A percentile compares a stretch with the other conserved stretches of the same genome.
Evolutionary conservation across 2,329 filamentous ascomycete species (phyloP).

Genomic region (Daldinia sp.): DNA sequence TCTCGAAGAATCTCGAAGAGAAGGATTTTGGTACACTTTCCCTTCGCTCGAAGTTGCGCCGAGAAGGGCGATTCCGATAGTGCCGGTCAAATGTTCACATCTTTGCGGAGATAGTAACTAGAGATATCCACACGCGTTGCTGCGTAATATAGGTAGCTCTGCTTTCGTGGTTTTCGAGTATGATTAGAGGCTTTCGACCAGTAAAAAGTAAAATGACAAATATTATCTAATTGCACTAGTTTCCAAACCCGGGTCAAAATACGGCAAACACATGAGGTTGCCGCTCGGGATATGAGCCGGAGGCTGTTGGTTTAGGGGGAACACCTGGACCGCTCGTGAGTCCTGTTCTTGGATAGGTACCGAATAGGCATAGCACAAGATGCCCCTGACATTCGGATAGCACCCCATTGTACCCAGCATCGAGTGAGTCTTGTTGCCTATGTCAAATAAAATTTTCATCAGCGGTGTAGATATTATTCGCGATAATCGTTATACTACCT

Average conservation of each 20-base stretch:
- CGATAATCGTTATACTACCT: not conserved
- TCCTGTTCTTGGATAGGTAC: not conserved
- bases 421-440: not conserved
- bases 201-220: slow-evolving; percentile 27
- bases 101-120: not conserved
- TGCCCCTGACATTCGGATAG: not conserved
- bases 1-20: not conserved
- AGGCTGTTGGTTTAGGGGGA: not conserved
- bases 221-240: slow-evolving; percentile 26
- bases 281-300: slow-evolving; percentile 11
- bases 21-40: not conserved
- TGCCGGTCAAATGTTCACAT: not conserved
- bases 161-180: slow-evolving; percentile 26
- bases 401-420: not conserved
- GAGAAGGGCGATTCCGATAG: not conserved
- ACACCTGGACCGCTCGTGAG: not conserved
- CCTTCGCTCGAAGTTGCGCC: not conserved
- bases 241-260: slow-evolving; percentile 31
- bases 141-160: slow-evolving; percentile 15
- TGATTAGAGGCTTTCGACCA: slow-evolving; percentile 23
- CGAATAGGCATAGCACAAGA: not conserved
- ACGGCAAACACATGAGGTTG: slow-evolving; percentile 21
- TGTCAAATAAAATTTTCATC: not conserved
- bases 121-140: slow-evolving; percentile 10
- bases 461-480: not conserved